Percentiles rank a stretch among this genome's conserved stretches.
Conservation (phyloP, 2,329 filamentous ascomycete genomes). For the Diaporthe citriasiana region DNA sequence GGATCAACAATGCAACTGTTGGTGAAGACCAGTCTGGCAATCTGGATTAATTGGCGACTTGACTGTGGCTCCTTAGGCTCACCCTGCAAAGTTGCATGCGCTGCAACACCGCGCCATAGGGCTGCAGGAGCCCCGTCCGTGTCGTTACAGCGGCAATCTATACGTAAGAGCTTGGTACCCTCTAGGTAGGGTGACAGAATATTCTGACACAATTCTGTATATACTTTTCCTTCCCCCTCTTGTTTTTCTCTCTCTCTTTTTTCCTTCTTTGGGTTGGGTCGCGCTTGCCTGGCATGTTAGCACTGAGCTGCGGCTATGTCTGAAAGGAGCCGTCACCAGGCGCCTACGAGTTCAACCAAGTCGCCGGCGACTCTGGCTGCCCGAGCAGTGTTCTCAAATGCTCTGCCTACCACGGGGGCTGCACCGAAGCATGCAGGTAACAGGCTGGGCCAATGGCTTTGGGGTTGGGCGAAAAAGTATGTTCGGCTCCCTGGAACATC, state of each 20-base stretch:
- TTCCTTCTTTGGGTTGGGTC: background rate
- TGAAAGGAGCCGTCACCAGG: background rate
- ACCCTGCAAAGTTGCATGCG: background rate
- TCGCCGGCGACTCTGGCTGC: background rate
- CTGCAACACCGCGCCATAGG: slow-evolving; percentile 27
- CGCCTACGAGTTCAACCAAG: background rate
- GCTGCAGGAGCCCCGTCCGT: slow-evolving; percentile 5
- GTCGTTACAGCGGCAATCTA: slow-evolving; percentile 17
- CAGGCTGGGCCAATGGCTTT: background rate
- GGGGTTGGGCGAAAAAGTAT: background rate
- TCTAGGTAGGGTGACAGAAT: background rate
- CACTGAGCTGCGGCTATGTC: background rate
- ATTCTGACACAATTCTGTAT: background rate
- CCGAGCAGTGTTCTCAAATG: background rate
- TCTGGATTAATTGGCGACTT: background rate
- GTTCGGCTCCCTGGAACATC: background rate
- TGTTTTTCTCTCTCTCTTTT: background rate
- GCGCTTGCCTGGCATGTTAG: background rate
- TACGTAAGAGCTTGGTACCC: slow-evolving; percentile 18
- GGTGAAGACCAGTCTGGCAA: slow-evolving; percentile 11
- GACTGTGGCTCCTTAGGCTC: background rate
- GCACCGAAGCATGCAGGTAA: background rate
- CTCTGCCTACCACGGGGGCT: background rate
- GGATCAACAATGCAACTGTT: slow-evolving; percentile 5
- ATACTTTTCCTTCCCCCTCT: background rate